phyloP scores from a whole-genome alignment of 768 basidiomycete species.

The Leccinum uliginosum region DNA sequence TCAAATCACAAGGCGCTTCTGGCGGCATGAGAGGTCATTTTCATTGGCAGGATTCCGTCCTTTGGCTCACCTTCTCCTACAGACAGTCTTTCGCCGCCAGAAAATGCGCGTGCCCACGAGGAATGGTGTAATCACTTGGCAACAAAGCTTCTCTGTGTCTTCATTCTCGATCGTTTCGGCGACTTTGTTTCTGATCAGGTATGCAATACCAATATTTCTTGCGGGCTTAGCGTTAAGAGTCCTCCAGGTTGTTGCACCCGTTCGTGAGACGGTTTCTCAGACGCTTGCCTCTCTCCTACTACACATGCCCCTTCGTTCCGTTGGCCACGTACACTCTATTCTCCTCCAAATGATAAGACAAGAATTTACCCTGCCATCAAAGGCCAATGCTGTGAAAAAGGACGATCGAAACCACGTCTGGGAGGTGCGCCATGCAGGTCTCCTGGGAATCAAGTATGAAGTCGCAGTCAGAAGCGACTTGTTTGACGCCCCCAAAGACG shows the following conservation, averaged over 20 bases:
- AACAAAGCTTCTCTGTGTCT: constrained; percentile 79
- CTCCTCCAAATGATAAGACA: constrained; percentile 94
- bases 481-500: constrained; percentile 42
- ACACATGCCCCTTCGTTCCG: constrained; percentile 80
- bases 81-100: constrained; percentile 50
- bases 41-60: no score
- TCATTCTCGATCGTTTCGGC: constrained; percentile 95
- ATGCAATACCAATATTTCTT: constrained; percentile 6
- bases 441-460: constrained; percentile 96
- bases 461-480: constrained; percentile 90
- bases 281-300: constrained; percentile 85
- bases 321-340: constrained; percentile 75
- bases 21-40: constrained; percentile 75
- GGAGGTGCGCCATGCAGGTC: constrained; percentile 97
- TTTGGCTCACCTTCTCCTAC: constrained; percentile 3
- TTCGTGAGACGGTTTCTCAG: constrained; percentile 93
- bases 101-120: constrained; percentile 69
- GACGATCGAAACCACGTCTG: constrained; percentile 64
- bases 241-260: constrained; percentile 83
- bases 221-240: not conserved
- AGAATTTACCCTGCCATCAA: constrained; percentile 54
- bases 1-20: constrained; percentile 76
- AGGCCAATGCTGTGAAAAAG: constrained; percentile 30
- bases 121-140: constrained; percentile 89
- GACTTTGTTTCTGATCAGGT: constrained; percentile 95